A percentile compares a stretch with the other conserved stretches of the same genome.
Conservation (phyloP, 106 monocot genomes). For the Triglochin maritima region DNA sequence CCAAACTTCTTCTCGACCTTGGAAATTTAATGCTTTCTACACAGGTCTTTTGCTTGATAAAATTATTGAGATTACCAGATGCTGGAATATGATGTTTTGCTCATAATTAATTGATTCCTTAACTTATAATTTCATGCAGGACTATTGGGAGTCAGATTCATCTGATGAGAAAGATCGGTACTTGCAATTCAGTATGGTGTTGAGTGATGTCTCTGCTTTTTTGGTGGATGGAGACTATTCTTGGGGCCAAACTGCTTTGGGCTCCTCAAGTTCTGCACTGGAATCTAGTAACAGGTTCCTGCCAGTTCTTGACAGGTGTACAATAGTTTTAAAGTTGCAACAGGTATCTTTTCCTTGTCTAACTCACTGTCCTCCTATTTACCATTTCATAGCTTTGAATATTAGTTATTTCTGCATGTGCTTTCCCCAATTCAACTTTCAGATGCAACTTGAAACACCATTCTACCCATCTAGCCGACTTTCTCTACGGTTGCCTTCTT, state of each 20-base stretch:
- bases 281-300: slow-evolving; percentile 20
- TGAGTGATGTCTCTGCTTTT: slow-evolving; percentile 97
- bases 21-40: slow-evolving; percentile 77
- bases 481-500: slow-evolving; percentile 73
- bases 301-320: slow-evolving; percentile 93
- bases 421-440: not conserved
- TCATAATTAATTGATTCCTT: not conserved
- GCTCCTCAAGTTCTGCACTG: slow-evolving; percentile 4
- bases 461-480: slow-evolving; percentile 67
- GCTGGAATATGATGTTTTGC: not conserved
- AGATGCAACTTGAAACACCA: slow-evolving; percentile 72
- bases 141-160: slow-evolving; percentile 41
- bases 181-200: slow-evolving; percentile 74
- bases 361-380: not conserved
- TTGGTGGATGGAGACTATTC: slow-evolving; percentile 87
- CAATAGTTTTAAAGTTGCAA: slow-evolving; percentile 60
- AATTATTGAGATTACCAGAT: not conserved
- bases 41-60: slow-evolving; percentile 32
- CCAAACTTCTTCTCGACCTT: slow-evolving; percentile 82
- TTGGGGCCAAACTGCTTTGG: slow-evolving; percentile 39
- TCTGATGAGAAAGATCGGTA: slow-evolving; percentile 55
- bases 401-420: slow-evolving; percentile 1
- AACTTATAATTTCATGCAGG: slow-evolving; percentile 31
- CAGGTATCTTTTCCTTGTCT: slow-evolving; percentile 42
- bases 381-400: not conserved